Evolutionary conservation across 1,284 basidiomycete species (phyloP).

Genomic region (Apiotrichum laibachii): DNA sequence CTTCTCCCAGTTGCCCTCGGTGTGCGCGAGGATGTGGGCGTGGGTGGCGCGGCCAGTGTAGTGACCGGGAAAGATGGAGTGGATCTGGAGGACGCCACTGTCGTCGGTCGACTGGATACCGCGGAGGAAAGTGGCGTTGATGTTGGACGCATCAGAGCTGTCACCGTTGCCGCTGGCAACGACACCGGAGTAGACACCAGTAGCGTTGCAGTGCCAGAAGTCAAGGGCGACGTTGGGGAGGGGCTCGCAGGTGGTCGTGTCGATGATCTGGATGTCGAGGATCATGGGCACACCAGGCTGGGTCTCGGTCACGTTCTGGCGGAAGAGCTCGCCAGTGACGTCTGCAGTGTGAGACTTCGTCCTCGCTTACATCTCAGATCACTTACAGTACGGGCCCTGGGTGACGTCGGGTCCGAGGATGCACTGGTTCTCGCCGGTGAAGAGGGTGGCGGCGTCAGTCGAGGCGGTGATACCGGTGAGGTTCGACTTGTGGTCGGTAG

Average conservation of each 20-base stretch:
- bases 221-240: slow-evolving; percentile 67
- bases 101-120: slow-evolving; percentile 66
- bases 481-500: slow-evolving; percentile 13
- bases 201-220: slow-evolving; percentile 61
- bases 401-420: slow-evolving; percentile 25
- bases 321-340: slow-evolving; percentile 44
- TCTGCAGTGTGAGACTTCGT: slow-evolving; percentile 1
- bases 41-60: slow-evolving; percentile 41
- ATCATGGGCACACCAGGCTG: slow-evolving; percentile 57
- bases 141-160: slow-evolving; percentile 46
- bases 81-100: slow-evolving; percentile 66
- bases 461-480: slow-evolving; percentile 20
- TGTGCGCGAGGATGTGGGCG: slow-evolving; percentile 26
- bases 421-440: slow-evolving; percentile 16
- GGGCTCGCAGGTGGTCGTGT: slow-evolving; percentile 69
- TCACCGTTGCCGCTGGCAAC: slow-evolving; percentile 43
- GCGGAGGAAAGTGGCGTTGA: slow-evolving; percentile 58
- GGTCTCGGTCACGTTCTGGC: slow-evolving; percentile 57
- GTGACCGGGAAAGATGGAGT: slow-evolving; percentile 67
- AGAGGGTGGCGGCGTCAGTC: slow-evolving; percentile 13
- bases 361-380: neutral
- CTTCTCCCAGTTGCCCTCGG: slow-evolving; percentile 12
- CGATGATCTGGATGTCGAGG: slow-evolving; percentile 52
- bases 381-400: slow-evolving; percentile 25
- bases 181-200: slow-evolving; percentile 55